Conservation (phyloP, 2,329 filamentous ascomycete genomes). For the Hypoxylon sp. region DNA sequence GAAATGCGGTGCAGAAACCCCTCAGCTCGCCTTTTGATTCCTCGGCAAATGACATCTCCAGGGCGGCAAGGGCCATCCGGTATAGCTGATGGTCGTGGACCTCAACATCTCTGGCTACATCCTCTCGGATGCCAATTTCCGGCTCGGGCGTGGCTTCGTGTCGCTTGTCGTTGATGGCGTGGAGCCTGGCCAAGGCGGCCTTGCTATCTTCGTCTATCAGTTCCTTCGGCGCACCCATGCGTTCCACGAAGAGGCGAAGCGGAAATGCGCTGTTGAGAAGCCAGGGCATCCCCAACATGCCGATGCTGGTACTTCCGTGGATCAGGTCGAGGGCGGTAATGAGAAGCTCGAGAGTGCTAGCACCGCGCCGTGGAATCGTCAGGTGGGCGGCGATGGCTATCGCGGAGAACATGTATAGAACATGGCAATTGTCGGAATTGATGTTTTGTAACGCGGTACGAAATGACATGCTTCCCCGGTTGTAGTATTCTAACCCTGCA, state of each 20-base stretch:
- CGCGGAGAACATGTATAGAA: slow-evolving; percentile 46
- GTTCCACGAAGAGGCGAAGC: slow-evolving; percentile 37
- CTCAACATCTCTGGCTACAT: neutral
- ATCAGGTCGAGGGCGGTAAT: slow-evolving; percentile 42
- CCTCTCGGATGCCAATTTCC: neutral
- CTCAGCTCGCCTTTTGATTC: slow-evolving; percentile 46
- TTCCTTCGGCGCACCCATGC: slow-evolving; percentile 35
- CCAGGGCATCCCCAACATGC: slow-evolving; percentile 37
- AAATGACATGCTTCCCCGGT: slow-evolving; percentile 46
- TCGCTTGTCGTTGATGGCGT: slow-evolving; percentile 36
- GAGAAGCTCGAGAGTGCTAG: slow-evolving; percentile 36
- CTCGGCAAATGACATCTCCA: slow-evolving; percentile 49
- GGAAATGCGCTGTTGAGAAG: slow-evolving; percentile 41
- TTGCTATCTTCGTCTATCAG: slow-evolving; percentile 34
- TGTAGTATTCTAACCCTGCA: slow-evolving; percentile 48
- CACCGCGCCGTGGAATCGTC: slow-evolving; percentile 40
- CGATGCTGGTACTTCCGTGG: slow-evolving; percentile 41
- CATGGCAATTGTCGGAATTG: slow-evolving; percentile 42
- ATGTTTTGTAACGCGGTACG: slow-evolving; percentile 43
- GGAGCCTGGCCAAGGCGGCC: slow-evolving; percentile 37
- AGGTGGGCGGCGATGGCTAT: slow-evolving; percentile 44
- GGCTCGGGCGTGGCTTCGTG: slow-evolving; percentile 3
- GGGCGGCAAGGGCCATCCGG: slow-evolving; percentile 36
- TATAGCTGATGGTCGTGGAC: slow-evolving; percentile 30
- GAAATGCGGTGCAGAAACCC: slow-evolving; percentile 47